Base-by-base conservation (phyloP, 495 filamentous ascomycete genomes). In the Aspergillus bertholletiae region DNA sequence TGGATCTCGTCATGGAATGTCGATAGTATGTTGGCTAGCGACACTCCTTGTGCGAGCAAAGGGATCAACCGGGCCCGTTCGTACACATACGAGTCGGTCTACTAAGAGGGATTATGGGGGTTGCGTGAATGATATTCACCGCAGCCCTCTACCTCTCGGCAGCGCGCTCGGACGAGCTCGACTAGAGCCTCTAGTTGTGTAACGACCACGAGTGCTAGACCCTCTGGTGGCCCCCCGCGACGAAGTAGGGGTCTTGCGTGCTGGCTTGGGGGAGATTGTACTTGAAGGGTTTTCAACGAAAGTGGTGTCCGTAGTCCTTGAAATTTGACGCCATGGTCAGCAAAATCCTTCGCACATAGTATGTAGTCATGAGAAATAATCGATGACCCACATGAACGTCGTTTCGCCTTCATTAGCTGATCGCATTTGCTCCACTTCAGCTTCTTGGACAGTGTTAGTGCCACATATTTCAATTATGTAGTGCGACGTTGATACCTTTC, bases 251-350 rank as follows among this genome's bases (percentile, higher is more conserved):
- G 85, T 84, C 58, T 84, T 88, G n/a, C 81, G 74, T 2, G 84
- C 69, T 4, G 81, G 73, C 68, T 85, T 89, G 5, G 85, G 84
- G 18, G 85, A 84, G 8, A 67, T 46, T 20, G 66, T 72, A 30
- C 79, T 83, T 1, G 88, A 83, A 15, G 92, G 91, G 65, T 96
- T 88, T 21, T 96, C 91, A 22, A 96, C 84, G 62, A 97, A 98
- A 12, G 90, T 91, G 13, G 91, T 96, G 69, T 97, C 94, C 24
- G 89, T 96, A 23, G 93, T 97, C 77, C 90, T n/a, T 94, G 59
- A 7, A 59, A 44, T 8, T 52, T 20, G 28, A 54, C 7, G 47
- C 46, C 6, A 5, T 13, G 6, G 26, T 46, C n/a, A 50, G 44
- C 27, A 34, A 39, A 18, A 3, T 18, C 32, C 20, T 43, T 37